These are phyloP conservation scores for Rossbeevera mucosa DNA, from an alignment of 768 basidiomycete species.

Conservation along the genomic window DNA sequence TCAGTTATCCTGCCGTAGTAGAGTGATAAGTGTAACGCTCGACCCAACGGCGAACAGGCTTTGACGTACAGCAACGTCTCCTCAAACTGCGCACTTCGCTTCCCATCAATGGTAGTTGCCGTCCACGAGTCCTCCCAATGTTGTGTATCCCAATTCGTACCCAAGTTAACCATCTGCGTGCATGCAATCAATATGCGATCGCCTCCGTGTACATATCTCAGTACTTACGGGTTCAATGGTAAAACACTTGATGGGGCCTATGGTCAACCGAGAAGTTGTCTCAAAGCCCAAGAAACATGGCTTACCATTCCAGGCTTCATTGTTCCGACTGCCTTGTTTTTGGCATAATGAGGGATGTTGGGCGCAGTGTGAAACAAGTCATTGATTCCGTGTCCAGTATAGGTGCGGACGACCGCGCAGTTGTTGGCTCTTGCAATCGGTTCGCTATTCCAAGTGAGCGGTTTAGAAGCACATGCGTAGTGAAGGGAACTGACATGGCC, in stretches of 20 bases:
- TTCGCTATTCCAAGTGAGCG: conserved; percentile 49
- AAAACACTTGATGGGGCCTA: conserved; percentile 44
- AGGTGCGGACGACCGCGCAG: conserved; percentile 88
- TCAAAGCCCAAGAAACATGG: neutral
- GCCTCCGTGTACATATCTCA: conserved; percentile 1
- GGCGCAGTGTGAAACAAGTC: conserved; percentile 80
- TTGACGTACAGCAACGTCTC: conserved; percentile 87
- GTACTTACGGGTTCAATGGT: conserved; percentile 72
- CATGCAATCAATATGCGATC: conserved; percentile 2
- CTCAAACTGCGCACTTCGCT: conserved; percentile 93
- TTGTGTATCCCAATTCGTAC: conserved; percentile 65
- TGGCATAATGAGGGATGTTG: conserved; percentile 92
- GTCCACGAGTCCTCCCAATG: conserved; percentile 98
- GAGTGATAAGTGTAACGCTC: conserved; percentile 14
- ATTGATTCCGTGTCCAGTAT: conserved; percentile 90
- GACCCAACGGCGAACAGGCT: conserved; percentile 1
- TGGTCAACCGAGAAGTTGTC: conserved; percentile 5
- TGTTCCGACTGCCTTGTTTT: conserved; percentile 86
- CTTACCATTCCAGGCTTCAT: conserved; percentile 94
- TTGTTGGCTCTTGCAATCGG: conserved; percentile 77
- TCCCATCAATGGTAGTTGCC: conserved; percentile 87
- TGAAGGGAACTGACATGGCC: conserved; percentile 56
- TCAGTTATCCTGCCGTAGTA: conserved; percentile 72
- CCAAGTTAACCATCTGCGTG: conserved; percentile 86
- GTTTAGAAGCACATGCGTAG: conserved; percentile 10